Conservation (phyloP, 2,329 filamentous ascomycete species). For the Ophiostoma populinum region DNA sequence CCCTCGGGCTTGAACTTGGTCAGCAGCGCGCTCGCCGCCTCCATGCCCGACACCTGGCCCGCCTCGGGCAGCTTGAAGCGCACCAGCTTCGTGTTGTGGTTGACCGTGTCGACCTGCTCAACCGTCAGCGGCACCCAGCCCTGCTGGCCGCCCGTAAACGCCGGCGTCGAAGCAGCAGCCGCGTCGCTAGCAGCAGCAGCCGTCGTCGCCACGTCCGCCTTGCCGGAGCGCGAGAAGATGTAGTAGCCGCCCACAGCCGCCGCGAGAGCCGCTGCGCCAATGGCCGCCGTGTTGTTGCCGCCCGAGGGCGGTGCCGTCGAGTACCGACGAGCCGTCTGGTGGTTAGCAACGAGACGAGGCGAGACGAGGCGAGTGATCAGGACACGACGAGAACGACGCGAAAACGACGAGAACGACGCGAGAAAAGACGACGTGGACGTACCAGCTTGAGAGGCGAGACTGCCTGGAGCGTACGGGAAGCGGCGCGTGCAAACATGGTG, state of each 20-base stretch:
- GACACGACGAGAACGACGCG: no score
- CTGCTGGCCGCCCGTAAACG: constrained; percentile 72
- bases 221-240: constrained; percentile 34
- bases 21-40: constrained; percentile 70
- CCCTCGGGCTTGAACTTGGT: constrained; percentile 81
- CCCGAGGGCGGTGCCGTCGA: constrained; percentile 37
- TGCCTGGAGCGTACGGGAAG: constrained; percentile 45
- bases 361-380: constrained; percentile 20
- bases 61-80: constrained; percentile 74
- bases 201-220: constrained; percentile 28
- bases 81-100: constrained; percentile 89
- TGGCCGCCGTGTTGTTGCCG: constrained; percentile 39
- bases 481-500: constrained; percentile 51
- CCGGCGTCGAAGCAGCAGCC: constrained; percentile 22
- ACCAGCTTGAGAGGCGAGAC: constrained; percentile 48
- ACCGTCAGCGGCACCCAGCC: constrained; percentile 74
- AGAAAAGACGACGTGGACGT: no score
- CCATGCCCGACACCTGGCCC: constrained; percentile 69
- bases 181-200: constrained; percentile 22
- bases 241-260: constrained; percentile 43
- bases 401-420: no score
- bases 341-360: no score
- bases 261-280: constrained; percentile 36
- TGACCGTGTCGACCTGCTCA: constrained; percentile 60
- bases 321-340: constrained; percentile 44